Evolutionary conservation across 225 moss, liverwort and hornwort genomes (phyloP).

Genomic region (Neckera pumila): DNA sequence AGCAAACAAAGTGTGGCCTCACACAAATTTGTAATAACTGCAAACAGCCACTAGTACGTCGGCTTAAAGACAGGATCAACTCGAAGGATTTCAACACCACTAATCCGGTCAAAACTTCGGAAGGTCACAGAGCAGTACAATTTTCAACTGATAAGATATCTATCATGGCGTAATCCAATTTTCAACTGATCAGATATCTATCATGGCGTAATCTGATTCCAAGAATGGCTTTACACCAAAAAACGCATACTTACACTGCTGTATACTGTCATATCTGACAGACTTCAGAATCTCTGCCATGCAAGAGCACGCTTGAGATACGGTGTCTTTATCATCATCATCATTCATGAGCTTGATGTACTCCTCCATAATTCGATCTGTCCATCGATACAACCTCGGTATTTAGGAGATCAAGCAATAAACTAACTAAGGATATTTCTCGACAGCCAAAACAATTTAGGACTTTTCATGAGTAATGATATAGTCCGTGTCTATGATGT

Average conservation of each 20-base stretch:
- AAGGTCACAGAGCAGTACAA: neutral
- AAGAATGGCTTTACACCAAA: neutral
- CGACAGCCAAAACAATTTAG: neutral
- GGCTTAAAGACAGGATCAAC: neutral
- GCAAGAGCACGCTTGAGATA: slow-evolving; percentile 87
- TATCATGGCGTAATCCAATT: neutral
- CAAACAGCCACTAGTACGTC: neutral
- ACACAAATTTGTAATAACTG: slow-evolving; percentile 72
- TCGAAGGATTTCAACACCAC: neutral
- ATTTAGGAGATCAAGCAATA: neutral
- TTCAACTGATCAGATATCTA: neutral
- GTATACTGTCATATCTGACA: slow-evolving; percentile 51
- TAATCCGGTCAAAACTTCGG: neutral
- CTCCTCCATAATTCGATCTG: slow-evolving; percentile 78
- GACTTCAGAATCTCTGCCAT: slow-evolving; percentile 81
- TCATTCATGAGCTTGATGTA: slow-evolving; percentile 85
- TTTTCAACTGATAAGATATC: neutral
- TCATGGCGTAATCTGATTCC: neutral
- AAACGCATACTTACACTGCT: slow-evolving; percentile 49
- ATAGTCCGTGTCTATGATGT: neutral
- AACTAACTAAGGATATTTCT: neutral
- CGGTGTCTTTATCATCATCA: slow-evolving; percentile 96
- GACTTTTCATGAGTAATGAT: neutral
- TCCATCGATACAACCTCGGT: neutral
- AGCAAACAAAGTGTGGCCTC: slow-evolving; percentile 76